Evolutionary conservation across 768 basidiomycete species (phyloP), one percentile per base, ranked within the genome.

Genomic region (Phaeolepiota aurea): DNA sequence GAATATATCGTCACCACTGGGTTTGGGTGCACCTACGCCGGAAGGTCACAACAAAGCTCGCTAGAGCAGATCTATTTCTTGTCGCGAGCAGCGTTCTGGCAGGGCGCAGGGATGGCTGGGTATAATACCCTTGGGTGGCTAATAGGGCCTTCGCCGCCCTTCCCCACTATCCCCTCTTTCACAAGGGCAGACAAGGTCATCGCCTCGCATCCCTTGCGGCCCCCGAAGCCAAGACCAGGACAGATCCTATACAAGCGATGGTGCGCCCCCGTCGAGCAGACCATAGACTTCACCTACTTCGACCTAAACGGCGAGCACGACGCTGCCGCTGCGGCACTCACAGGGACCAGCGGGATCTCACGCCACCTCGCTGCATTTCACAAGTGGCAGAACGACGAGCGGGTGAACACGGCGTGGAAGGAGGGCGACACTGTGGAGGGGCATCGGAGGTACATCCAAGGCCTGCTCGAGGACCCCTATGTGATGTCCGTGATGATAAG

Each of bases 131-230:
- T 46, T 25, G 50, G 48, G 44, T 68, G 52, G 56, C 52, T 53
- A 14, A 48, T 50, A 35, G 52, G 44, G n/a, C 46, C 43, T 14
- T 44, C 44, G 21, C 54, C 43, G n/a, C 45, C 53, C 11, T 69
- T 69, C 49, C 70, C 70, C 5, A 54, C 37, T 32, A 44, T 64
- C 3, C 55, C 58, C 13, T 57, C 62, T 1, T 72, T 70, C 59
- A 74, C 73, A 11, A 58, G 71, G 42, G 59, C 54, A 4, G 61
- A 69, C 18, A 59, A 63, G 40, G 69, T 74, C n/a, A 64, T 72
- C 46, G 47, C 73, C n/a, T 58, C 58, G 19, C 73, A 74, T 48
- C 72, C 72, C n/a, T 54, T 70, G n/a, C 63, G 72, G 10, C 73
- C 72, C 2, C 54, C 65, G 1, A 74, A 74, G 41, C 73, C 72